phyloP scores from a whole-genome alignment of 106 monocot genomes.

The Acorus gramineus region DNA sequence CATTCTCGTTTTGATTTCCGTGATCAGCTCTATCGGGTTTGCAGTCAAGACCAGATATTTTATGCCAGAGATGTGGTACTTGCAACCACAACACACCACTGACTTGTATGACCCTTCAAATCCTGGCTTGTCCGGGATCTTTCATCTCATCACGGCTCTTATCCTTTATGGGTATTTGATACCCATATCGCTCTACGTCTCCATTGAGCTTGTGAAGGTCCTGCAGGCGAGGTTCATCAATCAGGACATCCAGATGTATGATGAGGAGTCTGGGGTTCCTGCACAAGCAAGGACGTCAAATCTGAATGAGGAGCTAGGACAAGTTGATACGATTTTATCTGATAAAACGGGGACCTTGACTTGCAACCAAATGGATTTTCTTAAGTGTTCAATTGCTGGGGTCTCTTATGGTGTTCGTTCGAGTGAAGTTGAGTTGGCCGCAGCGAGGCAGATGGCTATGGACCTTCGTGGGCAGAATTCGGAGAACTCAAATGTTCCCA shows the following conservation, averaged over 20 bases:
- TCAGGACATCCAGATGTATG: slow-evolving; percentile 85
- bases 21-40: slow-evolving; percentile 89
- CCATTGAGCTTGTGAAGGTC: slow-evolving; percentile 90
- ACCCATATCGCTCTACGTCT: slow-evolving; percentile 92
- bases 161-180: slow-evolving; percentile 94
- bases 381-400: slow-evolving; percentile 92
- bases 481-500: slow-evolving; percentile 23
- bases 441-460: slow-evolving; percentile 67
- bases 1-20: slow-evolving; percentile 67
- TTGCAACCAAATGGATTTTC: slow-evolving; percentile 98
- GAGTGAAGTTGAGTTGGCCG: slow-evolving; percentile 90
- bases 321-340: slow-evolving; percentile 85
- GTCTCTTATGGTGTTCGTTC: slow-evolving; percentile 73
- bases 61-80: slow-evolving; percentile 91
- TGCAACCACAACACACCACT: slow-evolving; percentile 38
- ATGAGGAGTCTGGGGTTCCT: slow-evolving; percentile 64
- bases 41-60: slow-evolving; percentile 51
- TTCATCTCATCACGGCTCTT: slow-evolving; percentile 86
- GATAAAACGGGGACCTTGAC: slow-evolving; percentile 97
- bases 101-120: slow-evolving; percentile 48
- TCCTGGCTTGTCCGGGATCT: slow-evolving; percentile 49
- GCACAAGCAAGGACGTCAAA: slow-evolving; percentile 92
- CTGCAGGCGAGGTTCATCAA: slow-evolving; percentile 93
- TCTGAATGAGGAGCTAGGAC: slow-evolving; percentile 92
- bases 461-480: too few relatives aligned